Evolutionary conservation across 2,329 filamentous ascomycete species (phyloP).

Genomic region (Dactylellina cionopaga): DNA sequence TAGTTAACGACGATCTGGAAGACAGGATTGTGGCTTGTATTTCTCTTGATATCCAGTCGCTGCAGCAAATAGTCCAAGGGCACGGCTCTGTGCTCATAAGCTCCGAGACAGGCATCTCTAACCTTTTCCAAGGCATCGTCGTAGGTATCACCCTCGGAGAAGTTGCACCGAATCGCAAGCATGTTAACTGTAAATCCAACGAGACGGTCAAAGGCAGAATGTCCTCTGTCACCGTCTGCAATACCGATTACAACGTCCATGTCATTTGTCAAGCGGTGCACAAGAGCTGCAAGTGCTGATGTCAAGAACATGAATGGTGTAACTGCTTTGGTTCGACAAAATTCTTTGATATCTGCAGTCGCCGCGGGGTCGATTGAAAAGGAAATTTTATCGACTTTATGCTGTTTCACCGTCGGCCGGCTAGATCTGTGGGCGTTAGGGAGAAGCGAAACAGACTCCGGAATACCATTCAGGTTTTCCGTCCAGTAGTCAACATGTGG

Average conservation of each 20-base stretch:
- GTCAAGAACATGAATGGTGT: slow-evolving; percentile 56
- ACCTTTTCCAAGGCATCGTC: slow-evolving; percentile 26
- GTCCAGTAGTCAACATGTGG: slow-evolving; percentile 27
- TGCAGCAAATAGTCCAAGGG: slow-evolving; percentile 18
- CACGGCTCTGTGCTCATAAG: slow-evolving; percentile 29
- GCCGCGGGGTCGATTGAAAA: slow-evolving; percentile 47
- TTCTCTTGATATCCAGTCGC: slow-evolving; percentile 19
- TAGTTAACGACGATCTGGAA: slow-evolving; percentile 40
- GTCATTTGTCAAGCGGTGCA: slow-evolving; percentile 55
- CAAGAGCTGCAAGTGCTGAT: slow-evolving; percentile 54
- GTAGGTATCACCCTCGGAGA: slow-evolving; percentile 17
- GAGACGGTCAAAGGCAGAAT: slow-evolving; percentile 54
- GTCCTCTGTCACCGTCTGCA: slow-evolving; percentile 55
- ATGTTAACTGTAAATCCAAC: slow-evolving; percentile 56
- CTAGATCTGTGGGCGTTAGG: slow-evolving; percentile 11
- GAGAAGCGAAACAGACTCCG: slow-evolving; percentile 21
- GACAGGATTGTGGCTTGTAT: slow-evolving; percentile 27
- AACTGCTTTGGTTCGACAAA: slow-evolving; percentile 55
- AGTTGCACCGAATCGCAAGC: slow-evolving; percentile 54
- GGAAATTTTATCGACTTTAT: slow-evolving; percentile 35
- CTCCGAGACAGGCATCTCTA: slow-evolving; percentile 23
- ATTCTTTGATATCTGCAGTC: slow-evolving; percentile 57
- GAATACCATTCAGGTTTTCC: slow-evolving; percentile 22
- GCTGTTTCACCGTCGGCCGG: slow-evolving; percentile 21
- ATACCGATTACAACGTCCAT: slow-evolving; percentile 55